phyloP scores from a whole-genome alignment of 108 stramenopile species.

The Hondaea fermentalgiana region DNA sequence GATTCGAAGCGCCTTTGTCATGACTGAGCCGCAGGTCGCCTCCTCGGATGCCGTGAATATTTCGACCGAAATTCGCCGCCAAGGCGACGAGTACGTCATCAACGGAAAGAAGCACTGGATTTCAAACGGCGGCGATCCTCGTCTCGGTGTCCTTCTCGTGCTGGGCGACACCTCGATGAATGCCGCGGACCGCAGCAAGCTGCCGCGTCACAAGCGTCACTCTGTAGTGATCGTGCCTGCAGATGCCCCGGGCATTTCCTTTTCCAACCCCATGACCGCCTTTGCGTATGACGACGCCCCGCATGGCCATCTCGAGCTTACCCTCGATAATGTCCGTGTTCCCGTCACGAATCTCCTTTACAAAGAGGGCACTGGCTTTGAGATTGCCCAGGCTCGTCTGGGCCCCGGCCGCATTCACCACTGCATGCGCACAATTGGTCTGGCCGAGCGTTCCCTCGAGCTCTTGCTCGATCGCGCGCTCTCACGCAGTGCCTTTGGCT shows the following conservation, averaged over 20 bases:
- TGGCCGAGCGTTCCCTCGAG: conserved; percentile 20
- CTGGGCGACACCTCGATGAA: conserved; percentile 59
- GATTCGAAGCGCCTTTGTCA: conserved; percentile 42
- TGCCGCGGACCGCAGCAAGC: background rate
- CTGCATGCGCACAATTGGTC: conserved; percentile 29
- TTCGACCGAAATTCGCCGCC: background rate
- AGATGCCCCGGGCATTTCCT: conserved; percentile 59
- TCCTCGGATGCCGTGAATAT: conserved; percentile 47
- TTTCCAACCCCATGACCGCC: conserved; percentile 72
- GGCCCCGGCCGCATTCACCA: conserved; percentile 32
- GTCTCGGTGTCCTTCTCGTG: conserved; percentile 67
- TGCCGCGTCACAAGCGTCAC: conserved; percentile 34
- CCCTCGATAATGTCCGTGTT: background rate
- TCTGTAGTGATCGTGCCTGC: conserved; percentile 61
- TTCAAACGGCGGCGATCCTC: conserved; percentile 53
- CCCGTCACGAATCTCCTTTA: conserved; percentile 26
- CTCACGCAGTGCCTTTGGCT: conserved; percentile 20
- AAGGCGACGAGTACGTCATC: background rate
- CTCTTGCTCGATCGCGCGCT: background rate
- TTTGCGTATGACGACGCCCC: conserved; percentile 94
- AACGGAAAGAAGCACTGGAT: conserved; percentile 41
- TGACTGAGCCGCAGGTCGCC: conserved; percentile 46
- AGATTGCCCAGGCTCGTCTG: conserved; percentile 40
- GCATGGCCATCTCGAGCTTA: conserved; percentile 32
- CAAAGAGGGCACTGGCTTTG: conserved; percentile 47